Conservation (phyloP, 345 rosid species). For the Brassica nigra region DNA sequence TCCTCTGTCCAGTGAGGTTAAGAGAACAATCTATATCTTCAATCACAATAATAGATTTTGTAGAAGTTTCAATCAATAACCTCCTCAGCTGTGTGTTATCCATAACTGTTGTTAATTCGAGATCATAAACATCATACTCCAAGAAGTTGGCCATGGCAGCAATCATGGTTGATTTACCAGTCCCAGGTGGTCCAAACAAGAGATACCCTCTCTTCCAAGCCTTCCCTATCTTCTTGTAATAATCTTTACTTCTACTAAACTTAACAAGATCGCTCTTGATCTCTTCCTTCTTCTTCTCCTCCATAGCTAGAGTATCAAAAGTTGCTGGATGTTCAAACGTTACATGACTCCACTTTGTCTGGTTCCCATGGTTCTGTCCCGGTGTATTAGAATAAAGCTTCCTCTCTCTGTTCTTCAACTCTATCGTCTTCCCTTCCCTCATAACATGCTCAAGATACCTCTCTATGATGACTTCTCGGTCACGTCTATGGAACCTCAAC, state of each 20-base stretch:
- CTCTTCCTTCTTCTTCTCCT: constrained; percentile 50
- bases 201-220: constrained; percentile 70
- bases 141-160: constrained; percentile 71
- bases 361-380: constrained; percentile 25
- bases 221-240: constrained; percentile 62
- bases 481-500: constrained; percentile 51
- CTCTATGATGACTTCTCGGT: constrained; percentile 42
- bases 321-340: constrained; percentile 60
- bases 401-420: constrained; percentile 44
- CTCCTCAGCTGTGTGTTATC: constrained; percentile 60
- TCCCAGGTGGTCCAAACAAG: constrained; percentile 46
- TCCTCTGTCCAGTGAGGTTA: constrained; percentile 35
- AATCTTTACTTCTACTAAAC: constrained; percentile 56
- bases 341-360: constrained; percentile 42
- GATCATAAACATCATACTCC: constrained; percentile 74
- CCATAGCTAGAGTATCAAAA: constrained; percentile 68
- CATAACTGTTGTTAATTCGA: constrained; percentile 59
- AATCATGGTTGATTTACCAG: constrained; percentile 79
- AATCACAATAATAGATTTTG: constrained; percentile 60
- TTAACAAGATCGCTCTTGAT: constrained; percentile 53
- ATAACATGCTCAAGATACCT: constrained; percentile 46
- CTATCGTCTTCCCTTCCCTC: constrained; percentile 51
- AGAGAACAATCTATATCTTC: constrained; percentile 56
- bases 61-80: constrained; percentile 41
- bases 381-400: constrained; percentile 50